These are phyloP conservation scores for Miscanthus lutarioriparius DNA, from an alignment of 176 grass and related monocot genomes.

Conservation along the genomic window DNA sequence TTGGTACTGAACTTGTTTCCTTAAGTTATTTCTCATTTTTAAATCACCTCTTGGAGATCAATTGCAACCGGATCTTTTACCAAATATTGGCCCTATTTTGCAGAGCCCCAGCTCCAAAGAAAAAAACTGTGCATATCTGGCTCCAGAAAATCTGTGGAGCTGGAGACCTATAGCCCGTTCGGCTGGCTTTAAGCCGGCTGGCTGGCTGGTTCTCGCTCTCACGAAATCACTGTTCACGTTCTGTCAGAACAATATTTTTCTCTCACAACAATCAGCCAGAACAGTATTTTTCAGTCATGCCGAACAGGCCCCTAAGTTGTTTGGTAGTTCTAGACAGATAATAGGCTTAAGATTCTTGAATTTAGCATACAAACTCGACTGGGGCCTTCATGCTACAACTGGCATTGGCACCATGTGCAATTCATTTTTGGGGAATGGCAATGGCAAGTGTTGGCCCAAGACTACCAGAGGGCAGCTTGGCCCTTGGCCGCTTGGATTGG, in stretches of 20 bases:
- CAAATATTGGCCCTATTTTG: not conserved
- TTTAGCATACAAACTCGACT: not conserved
- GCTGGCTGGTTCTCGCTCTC: too few relatives aligned
- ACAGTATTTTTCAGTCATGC: too few relatives aligned
- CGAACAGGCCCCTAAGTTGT: too few relatives aligned
- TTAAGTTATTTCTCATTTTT: not conserved
- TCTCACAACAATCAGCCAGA: too few relatives aligned
- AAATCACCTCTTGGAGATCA: not conserved
- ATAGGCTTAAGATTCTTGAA: too few relatives aligned
- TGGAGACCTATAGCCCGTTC: too few relatives aligned
- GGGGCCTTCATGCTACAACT: not conserved
- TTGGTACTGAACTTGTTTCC: not conserved
- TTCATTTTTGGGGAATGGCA: not conserved
- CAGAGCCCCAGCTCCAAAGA: not conserved
- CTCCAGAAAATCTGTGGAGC: not conserved
- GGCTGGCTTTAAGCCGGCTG: too few relatives aligned
- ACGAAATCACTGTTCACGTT: too few relatives aligned
- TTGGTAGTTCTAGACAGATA: not conserved
- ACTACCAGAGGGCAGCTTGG: too few relatives aligned
- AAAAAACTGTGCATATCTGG: not conserved
- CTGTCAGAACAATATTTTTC: too few relatives aligned
- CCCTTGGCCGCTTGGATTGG: too few relatives aligned
- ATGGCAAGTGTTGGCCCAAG: too few relatives aligned
- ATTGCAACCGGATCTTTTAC: not conserved
- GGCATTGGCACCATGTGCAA: not conserved